These are phyloP conservation scores for Lachancea waltii DNA, from an alignment of 805 yeast genomes.

Conservation along the genomic window DNA sequence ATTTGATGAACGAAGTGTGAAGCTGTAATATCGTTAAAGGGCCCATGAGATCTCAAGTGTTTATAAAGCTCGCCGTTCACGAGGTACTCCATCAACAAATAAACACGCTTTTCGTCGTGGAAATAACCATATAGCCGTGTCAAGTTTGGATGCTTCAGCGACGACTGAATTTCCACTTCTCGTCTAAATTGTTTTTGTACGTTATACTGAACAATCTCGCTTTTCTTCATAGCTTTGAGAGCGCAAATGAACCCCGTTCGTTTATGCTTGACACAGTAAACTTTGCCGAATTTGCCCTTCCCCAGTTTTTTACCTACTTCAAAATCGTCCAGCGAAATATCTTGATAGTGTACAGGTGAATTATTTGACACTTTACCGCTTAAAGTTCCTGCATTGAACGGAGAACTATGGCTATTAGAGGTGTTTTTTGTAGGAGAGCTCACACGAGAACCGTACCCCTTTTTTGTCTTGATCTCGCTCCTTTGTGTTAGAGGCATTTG, in stretches of 20 bases:
- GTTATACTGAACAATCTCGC: conserved; percentile 64
- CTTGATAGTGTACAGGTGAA: conserved; percentile 3
- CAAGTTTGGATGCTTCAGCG: conserved; percentile 70
- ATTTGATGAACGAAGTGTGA: conserved; percentile 78
- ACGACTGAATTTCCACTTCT: conserved; percentile 86
- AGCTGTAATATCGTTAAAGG: conserved; percentile 69
- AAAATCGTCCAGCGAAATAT: conserved; percentile 45
- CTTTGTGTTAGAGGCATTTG: too few relatives aligned
- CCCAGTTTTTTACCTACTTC: conserved; percentile 86
- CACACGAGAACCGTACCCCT: too few relatives aligned
- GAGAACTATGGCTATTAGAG: background rate
- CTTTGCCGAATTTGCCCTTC: conserved; percentile 89
- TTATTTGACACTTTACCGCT: background rate
- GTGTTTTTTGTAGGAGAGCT: too few relatives aligned
- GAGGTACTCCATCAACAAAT: conserved; percentile 77
- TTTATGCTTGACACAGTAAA: conserved; percentile 79
- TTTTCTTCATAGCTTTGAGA: conserved; percentile 82
- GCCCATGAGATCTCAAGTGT: conserved; percentile 53
- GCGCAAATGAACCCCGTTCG: conserved; percentile 78
- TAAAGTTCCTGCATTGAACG: background rate
- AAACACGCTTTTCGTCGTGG: conserved; percentile 73
- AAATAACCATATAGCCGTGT: conserved; percentile 81
- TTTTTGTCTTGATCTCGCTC: too few relatives aligned
- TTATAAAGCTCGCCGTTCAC: conserved; percentile 83
- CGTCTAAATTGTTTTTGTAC: conserved; percentile 82